These are phyloP conservation scores for Globisporangium ultimum DNA, from an alignment of 352 stramenopile species.

Conservation along the genomic window DNA sequence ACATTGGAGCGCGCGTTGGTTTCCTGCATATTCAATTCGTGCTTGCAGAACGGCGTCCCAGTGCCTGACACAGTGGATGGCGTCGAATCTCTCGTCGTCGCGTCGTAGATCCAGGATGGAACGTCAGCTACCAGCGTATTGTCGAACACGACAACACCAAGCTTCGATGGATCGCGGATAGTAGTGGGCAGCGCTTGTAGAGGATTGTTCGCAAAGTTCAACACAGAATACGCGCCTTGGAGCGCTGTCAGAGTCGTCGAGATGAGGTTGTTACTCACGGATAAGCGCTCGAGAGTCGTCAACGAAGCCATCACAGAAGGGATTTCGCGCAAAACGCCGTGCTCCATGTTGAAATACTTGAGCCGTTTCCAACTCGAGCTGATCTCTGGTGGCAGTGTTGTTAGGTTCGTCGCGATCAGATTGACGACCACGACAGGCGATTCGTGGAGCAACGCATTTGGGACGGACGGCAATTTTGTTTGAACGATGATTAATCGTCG, in stretches of 20 bases:
- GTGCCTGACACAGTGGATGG: not conserved
- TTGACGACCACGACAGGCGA: constrained; percentile 12
- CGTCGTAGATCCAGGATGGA: not conserved
- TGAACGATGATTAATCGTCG: constrained; percentile 2
- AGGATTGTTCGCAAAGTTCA: no score
- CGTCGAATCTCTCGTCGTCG: not conserved
- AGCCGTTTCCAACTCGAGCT: constrained; percentile 6
- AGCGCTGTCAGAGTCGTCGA: no score
- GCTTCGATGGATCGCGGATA: no score
- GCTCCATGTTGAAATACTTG: constrained; percentile 12
- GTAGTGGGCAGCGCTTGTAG: no score
- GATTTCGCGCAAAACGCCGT: constrained; percentile 8
- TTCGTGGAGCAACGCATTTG: constrained; percentile 4
- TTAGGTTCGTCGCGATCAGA: constrained; percentile 12
- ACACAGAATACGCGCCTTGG: no score
- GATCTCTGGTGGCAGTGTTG: constrained; percentile 3
- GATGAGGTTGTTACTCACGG: no score
- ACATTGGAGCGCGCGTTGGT: not conserved
- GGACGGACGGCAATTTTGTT: constrained; percentile 6
- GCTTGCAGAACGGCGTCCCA: not conserved
- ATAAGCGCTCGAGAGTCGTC: constrained; percentile 6
- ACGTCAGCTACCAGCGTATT: no score
- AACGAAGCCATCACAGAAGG: constrained; percentile 6
- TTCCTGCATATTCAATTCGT: not conserved
- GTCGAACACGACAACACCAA: no score